Conservation (phyloP, 2,329 filamentous ascomycete genomes). For the Xylariaceae sp. region DNA sequence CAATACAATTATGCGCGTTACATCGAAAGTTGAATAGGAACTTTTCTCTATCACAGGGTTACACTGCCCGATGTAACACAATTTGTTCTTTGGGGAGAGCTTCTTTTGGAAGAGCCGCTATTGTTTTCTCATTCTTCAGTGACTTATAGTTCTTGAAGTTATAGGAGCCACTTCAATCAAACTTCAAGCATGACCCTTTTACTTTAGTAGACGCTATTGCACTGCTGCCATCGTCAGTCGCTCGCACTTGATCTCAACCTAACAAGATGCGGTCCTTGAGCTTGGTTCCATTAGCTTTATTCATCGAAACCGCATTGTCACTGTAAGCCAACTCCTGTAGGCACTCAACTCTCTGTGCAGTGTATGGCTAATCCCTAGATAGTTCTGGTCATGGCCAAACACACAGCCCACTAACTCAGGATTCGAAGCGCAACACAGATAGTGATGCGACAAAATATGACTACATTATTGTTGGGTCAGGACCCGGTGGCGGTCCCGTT, state of each 20-base stretch:
- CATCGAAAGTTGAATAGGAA: too few species aligned
- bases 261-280: constrained; percentile 11
- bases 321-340: neutral
- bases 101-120: too few species aligned
- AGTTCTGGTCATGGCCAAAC: constrained; percentile 9
- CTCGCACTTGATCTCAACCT: neutral
- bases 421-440: neutral
- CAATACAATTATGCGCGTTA: too few species aligned
- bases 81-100: too few species aligned
- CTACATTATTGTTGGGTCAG: constrained; percentile 55
- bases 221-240: neutral
- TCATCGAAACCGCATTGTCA: neutral
- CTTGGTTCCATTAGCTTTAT: constrained; percentile 5
- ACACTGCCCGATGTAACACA: too few species aligned
- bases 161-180: too few species aligned
- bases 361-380: neutral
- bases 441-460: constrained; percentile 33
- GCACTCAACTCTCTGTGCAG: too few species aligned
- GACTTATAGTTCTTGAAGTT: too few species aligned
- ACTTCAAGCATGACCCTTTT: too few species aligned
- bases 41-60: too few species aligned
- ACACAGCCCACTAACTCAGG: constrained; percentile 3
- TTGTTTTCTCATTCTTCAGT: too few species aligned
- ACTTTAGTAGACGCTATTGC: neutral
- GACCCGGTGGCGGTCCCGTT: constrained; percentile 57